Conservation (phyloP, 192 early-diverging fungal species). For the Rhizophagus sp. region DNA sequence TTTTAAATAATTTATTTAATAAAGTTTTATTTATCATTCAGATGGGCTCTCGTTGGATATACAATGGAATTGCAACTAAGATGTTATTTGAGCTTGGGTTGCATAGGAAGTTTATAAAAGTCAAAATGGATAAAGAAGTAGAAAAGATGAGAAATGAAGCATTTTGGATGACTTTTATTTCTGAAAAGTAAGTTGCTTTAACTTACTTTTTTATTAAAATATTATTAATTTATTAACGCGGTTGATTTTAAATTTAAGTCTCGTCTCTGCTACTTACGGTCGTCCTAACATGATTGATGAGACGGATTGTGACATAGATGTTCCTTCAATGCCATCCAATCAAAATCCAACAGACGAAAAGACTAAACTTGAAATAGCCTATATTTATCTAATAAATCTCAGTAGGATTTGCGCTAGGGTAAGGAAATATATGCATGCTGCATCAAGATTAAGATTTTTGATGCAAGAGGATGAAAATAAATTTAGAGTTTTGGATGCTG, state of each 20-base stretch:
- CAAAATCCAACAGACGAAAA: slow-evolving; percentile 2
- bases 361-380: slow-evolving; percentile 19
- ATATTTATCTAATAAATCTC: slow-evolving; percentile 7
- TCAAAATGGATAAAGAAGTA: slow-evolving; percentile 20
- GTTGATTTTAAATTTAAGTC: neutral
- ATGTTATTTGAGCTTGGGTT: slow-evolving; percentile 29
- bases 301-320: slow-evolving; percentile 21
- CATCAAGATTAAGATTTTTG: slow-evolving; percentile 10
- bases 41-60: slow-evolving; percentile 11
- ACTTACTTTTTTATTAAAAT: neutral
- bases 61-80: slow-evolving; percentile 27
- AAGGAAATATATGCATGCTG: slow-evolving; percentile 20
- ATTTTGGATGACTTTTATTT: slow-evolving; percentile 30
- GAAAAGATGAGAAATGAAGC: slow-evolving; percentile 21
- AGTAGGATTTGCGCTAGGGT: slow-evolving; percentile 20
- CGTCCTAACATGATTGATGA: slow-evolving; percentile 30
- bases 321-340: neutral
- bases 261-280: slow-evolving; percentile 26
- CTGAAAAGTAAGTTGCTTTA: slow-evolving; percentile 17
- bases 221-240: neutral
- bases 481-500: slow-evolving; percentile 19
- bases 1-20: neutral
- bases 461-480: slow-evolving; percentile 28
- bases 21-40: neutral
- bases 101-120: neutral